Conservation (phyloP, 2,329 filamentous ascomycete genomes). For the Cadophora malorum region DNA sequence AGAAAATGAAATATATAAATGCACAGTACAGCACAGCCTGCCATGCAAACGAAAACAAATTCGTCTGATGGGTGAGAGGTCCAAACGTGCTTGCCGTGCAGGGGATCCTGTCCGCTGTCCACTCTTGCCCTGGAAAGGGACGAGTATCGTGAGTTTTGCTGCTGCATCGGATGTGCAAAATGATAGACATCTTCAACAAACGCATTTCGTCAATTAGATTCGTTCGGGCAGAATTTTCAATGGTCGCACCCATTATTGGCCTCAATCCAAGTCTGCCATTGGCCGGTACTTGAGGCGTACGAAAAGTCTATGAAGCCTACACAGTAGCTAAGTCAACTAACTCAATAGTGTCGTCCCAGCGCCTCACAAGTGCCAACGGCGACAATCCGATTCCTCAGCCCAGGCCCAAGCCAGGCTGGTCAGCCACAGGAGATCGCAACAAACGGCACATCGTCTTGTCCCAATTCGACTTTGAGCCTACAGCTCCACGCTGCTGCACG, state of each 20-base stretch:
- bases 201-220: not conserved
- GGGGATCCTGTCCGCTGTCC: not conserved
- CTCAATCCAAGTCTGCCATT: not conserved
- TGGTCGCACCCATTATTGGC: not conserved
- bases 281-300: not conserved
- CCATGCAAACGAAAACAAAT: not conserved
- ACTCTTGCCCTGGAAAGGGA: not conserved
- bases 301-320: slow-evolving; percentile 7
- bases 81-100: slow-evolving; percentile 3
- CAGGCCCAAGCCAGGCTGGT: not conserved
- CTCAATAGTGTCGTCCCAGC: slow-evolving; percentile 12
- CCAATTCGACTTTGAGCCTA: not conserved
- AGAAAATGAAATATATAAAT: not conserved
- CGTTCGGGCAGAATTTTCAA: not conserved
- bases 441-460: not conserved
- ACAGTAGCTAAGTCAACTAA: slow-evolving; percentile 7
- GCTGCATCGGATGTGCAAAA: not conserved
- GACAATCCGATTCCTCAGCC: slow-evolving; percentile 1
- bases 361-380: slow-evolving; percentile 3
- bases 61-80: not conserved
- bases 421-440: not conserved
- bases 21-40: not conserved
- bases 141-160: slow-evolving; percentile 1
- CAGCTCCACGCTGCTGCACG: not conserved
- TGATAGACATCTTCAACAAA: not conserved